These are phyloP conservation scores for Gentiana macrophylla DNA, from an alignment of 257 asterid genomes.

Conservation along the genomic window DNA sequence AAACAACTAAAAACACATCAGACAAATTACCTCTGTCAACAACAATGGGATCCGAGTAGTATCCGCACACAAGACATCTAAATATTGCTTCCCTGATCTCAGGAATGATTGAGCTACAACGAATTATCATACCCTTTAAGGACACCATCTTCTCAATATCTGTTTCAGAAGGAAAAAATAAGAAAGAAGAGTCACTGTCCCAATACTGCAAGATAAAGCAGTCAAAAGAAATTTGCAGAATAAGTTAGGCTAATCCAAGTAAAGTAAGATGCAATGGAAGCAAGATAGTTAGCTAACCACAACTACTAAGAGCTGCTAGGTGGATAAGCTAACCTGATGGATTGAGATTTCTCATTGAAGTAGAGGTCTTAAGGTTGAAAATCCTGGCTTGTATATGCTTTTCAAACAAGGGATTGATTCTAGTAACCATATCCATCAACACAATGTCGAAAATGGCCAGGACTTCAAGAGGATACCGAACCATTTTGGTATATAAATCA, in stretches of 20 bases:
- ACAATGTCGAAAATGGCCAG: conserved; percentile 89
- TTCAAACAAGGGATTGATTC: conserved; percentile 67
- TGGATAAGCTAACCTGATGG: conserved; percentile 66
- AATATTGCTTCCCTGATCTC: conserved; percentile 94
- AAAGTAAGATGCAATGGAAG: no score
- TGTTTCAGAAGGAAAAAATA: conserved; percentile 7
- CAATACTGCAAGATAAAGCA: not conserved
- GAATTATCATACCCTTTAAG: conserved; percentile 87
- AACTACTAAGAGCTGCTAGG: no score
- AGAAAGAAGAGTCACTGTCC: conserved; percentile 2
- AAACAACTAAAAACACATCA: conserved; percentile 2
- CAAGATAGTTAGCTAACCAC: no score
- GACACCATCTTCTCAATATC: conserved; percentile 98
- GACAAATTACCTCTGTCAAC: conserved; percentile 71
- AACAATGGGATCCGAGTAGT: conserved; percentile 76
- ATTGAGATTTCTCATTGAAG: conserved; percentile 79
- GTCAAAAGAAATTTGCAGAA: not conserved
- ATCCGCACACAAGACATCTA: conserved; percentile 94
- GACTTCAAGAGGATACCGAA: conserved; percentile 91
- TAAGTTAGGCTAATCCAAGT: no score
- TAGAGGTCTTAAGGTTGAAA: conserved; percentile 73
- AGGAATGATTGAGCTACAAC: conserved; percentile 93
- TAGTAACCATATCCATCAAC: conserved; percentile 78
- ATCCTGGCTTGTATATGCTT: conserved; percentile 93
- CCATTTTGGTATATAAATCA: conserved; percentile 84